Percentiles rank a stretch among this genome's conserved stretches.
Evolutionary conservation across 2,329 filamentous ascomycete genomes (phyloP).

Genomic region (Trichoderma endophyticum): DNA sequence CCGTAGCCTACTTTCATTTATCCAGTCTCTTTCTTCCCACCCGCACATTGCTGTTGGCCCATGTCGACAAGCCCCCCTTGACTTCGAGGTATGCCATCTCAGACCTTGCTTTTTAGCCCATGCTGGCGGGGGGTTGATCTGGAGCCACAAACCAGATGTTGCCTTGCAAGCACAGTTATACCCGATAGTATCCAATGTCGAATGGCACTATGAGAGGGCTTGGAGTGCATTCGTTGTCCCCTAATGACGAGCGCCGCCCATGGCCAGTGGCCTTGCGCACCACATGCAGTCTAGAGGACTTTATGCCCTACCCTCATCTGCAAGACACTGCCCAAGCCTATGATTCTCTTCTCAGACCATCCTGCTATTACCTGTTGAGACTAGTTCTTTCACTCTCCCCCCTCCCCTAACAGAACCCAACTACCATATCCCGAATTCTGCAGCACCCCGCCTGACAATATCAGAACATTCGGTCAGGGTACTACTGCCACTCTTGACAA

Average conservation of each 20-base stretch:
- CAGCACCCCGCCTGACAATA: slow-evolving; percentile 19
- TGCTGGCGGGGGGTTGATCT: not conserved
- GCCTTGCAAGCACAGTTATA: slow-evolving; percentile 1
- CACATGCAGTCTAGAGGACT: slow-evolving; percentile 13
- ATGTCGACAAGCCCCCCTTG: slow-evolving; percentile 7
- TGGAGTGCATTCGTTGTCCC: slow-evolving; percentile 4
- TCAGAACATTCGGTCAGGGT: slow-evolving; percentile 16
- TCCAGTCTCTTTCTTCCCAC: not conserved
- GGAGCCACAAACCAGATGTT: not conserved
- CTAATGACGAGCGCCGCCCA: slow-evolving; percentile 6
- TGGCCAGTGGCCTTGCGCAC: slow-evolving; percentile 10
- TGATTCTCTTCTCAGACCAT: slow-evolving; percentile 3
- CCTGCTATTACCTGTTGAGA: slow-evolving; percentile 14
- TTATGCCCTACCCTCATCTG: slow-evolving; percentile 13
- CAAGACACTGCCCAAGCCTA: slow-evolving; percentile 5
- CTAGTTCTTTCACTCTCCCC: slow-evolving; percentile 14
- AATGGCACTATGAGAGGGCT: slow-evolving; percentile 8
- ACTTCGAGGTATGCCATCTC: not conserved
- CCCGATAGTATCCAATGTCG: slow-evolving; percentile 14
- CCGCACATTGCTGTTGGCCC: not conserved
- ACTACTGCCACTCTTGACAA: slow-evolving; percentile 14
- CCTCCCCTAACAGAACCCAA: slow-evolving; percentile 2
- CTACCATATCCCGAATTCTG: slow-evolving; percentile 15
- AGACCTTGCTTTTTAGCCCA: slow-evolving; percentile 7
- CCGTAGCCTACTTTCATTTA: not conserved